Evolutionary conservation across 202 grass and related monocot species (phyloP).

Genomic region (Elaeis oleifera): DNA sequence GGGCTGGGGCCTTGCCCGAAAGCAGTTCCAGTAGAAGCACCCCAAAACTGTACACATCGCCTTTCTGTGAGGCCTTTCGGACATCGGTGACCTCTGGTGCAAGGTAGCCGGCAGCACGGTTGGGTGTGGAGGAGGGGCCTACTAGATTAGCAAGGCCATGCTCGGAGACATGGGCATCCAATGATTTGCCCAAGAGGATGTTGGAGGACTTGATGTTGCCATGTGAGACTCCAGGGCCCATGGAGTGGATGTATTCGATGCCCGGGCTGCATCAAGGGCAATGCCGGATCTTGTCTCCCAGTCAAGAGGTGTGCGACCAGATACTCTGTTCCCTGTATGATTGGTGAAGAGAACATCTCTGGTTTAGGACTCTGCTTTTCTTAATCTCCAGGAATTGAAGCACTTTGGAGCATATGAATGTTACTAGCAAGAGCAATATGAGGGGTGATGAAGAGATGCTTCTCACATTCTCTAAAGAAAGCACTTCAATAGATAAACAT

Average conservation of each 20-base stretch:
- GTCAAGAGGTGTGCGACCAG: neutral
- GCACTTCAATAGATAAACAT: too few species aligned
- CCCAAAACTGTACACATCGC: conserved; percentile 10
- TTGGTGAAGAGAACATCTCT: neutral
- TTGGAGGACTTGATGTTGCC: conserved; percentile 19
- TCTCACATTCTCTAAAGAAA: too few species aligned
- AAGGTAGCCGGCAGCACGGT: conserved; percentile 1
- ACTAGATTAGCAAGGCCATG: neutral
- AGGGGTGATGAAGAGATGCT: too few species aligned
- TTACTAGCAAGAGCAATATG: too few species aligned
- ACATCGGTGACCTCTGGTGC: conserved; percentile 8
- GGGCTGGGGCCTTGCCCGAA: neutral
- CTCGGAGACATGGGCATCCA: neutral
- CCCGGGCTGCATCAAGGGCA: conserved; percentile 6
- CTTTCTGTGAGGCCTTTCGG: conserved; percentile 2
- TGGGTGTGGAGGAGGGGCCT: neutral
- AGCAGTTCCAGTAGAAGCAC: conserved; percentile 10
- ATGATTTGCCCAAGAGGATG: neutral
- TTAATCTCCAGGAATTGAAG: too few species aligned
- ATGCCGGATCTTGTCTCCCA: conserved; percentile 4
- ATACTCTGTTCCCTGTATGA: conserved; percentile 1
- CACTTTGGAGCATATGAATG: too few species aligned
- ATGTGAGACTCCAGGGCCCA: conserved; percentile 3
- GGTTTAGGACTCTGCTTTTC: neutral
- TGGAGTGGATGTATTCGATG: conserved; percentile 4